Conservation (phyloP, 2,329 filamentous ascomycete species). For the Tothia fuscella region DNA sequence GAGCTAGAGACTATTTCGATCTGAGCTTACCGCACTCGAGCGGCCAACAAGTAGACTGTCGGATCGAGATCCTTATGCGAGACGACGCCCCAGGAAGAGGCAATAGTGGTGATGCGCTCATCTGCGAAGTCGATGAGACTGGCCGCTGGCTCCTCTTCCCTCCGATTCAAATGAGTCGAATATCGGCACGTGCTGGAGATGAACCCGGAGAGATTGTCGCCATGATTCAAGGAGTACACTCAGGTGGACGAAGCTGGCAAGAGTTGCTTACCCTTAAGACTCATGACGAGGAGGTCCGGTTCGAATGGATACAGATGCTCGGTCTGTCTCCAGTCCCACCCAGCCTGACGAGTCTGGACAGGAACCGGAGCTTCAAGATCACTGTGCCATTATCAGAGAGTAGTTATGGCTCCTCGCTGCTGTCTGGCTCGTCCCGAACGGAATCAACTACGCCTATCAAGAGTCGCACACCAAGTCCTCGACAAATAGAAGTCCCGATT, state of each 20-base stretch:
- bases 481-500: conserved; percentile 49
- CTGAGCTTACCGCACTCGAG: conserved; percentile 78
- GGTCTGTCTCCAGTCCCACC: conserved; percentile 52
- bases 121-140: conserved; percentile 73
- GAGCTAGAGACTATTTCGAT: conserved; percentile 80
- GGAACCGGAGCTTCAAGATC: conserved; percentile 40
- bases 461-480: conserved; percentile 35
- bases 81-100: conserved; percentile 60
- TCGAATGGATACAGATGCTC: conserved; percentile 85
- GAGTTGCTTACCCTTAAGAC: conserved; percentile 70
- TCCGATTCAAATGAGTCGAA: conserved; percentile 59
- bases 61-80: conserved; percentile 74
- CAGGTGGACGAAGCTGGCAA: conserved; percentile 57
- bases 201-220: conserved; percentile 61
- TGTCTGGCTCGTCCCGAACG: conserved; percentile 16
- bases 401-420: conserved; percentile 44
- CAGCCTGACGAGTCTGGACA: conserved; percentile 37
- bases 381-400: conserved; percentile 28
- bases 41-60: conserved; percentile 79
- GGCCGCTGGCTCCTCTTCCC: conserved; percentile 81
- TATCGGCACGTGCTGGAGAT: conserved; percentile 73
- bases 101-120: conserved; percentile 70
- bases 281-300: conserved; percentile 62
- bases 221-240: conserved; percentile 68
- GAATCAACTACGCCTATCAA: conserved; percentile 23